Base-by-base conservation (phyloP, 202 grass and related monocot genomes). In the Digitaria exilis region DNA sequence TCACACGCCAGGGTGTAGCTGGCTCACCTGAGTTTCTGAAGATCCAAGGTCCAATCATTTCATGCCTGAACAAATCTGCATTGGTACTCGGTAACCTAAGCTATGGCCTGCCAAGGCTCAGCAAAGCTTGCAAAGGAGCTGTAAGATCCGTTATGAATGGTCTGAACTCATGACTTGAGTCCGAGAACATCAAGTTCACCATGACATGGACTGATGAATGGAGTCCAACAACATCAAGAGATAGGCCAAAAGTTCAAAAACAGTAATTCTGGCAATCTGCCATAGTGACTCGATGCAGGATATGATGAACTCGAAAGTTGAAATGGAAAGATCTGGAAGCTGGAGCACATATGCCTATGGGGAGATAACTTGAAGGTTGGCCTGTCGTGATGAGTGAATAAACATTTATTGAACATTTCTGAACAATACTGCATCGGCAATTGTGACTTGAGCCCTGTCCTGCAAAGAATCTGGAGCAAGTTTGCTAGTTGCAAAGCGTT, bases 1-100 rank as follows among this genome's bases (percentile, higher is more conserved):
- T 62, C 88, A 88, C 70, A 57, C 76, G 55, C 82, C 81, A 48
- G 84, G 89, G 61, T 84, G 77, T 58, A 88, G 79, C 76, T 91
- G 84, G 92, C 64, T 91, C 79, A 81, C 86, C 21, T 76, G 87
- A 87, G 63, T 19, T 7, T 85, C 79, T 76, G 51, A 75, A 29
- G 51, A 43, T 46, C 29, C 29, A 21, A 68, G 59, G 6, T 30
- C 49, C 9, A 4, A 51, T 73, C 14, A 82, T 13, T 32, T 59
- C 26, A 25, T 76, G 21, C 28, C 52, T 5, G 51, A 49, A 61
- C 51, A 70, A 81, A 59, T 12, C 57, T 51, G 29, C 39, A 28
- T 87, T 28, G 13, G 46, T 48, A 66, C 16, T 76, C 29, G 14
- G 66, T 48, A 73, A 65, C 51, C 67, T 66, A 21, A 78, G 48